Evolutionary conservation across 306 rosid genomes (phyloP), one percentile per base, ranked within the genome.

Genomic region (Cucurbita ficifolia): DNA sequence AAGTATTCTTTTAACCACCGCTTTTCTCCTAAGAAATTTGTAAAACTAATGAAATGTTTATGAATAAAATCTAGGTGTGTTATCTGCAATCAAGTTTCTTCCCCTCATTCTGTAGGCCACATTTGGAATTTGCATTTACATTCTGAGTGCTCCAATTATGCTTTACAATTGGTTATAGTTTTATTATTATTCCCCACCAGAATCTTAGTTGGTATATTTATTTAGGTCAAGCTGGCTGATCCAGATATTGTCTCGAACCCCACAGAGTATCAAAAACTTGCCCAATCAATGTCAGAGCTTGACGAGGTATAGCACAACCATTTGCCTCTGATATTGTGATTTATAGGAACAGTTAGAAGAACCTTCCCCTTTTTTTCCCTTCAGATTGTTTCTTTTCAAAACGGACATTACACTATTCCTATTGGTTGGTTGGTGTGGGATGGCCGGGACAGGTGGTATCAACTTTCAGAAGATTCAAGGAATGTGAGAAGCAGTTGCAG

Each of bases 231-330:
- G 90, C 89, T 94, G 72, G 99, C 95, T 54, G 97, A 94, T 78
- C 97, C 99, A 12, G 96, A 91, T 33, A 50, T 91, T 3, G 91
- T 89, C 39, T 86, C 95, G 38, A 88, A 94, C 81, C 99, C 87
- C 46, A 85, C 79, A 8, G 99, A 91, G 76, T 94, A 94, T 82
- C 97, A 94, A 84, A 94, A 88, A 78, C 75, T 94, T 64, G 99
- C 99, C n/a, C 99, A 94, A 51, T 94, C 99, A 3, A 81, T 94
- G 79, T 38, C 96, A 1, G 99, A 94, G 60, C 99, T 94, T 11
- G 91, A 91, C 17, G 92, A 78, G 95, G 99, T 94, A 72, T 64
- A 53, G 24, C 61, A 22, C 17, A n/a, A 51, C 76, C 18, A 22
- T 74, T 75, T 38, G 35, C 5, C 70, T 65, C 39, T 65, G 75